Evolutionary conservation across 2,329 filamentous ascomycete genomes (phyloP), one percentile per base, ranked within the genome.

Genomic region (Alternaria triticimaculans): DNA sequence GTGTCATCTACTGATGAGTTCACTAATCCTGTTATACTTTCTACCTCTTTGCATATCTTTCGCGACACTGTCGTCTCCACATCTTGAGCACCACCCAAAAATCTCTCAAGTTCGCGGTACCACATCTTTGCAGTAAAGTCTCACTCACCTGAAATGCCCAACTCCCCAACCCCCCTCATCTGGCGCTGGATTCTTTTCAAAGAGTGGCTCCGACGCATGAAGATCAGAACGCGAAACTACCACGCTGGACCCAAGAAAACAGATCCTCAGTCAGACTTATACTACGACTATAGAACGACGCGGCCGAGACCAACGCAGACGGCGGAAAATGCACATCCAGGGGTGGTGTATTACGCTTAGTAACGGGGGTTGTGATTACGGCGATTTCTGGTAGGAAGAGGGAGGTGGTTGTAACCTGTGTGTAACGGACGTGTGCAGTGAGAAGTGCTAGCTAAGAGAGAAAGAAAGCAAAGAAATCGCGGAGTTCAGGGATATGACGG

Each of bases 271-370:
- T 55, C 55, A 12, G 21, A 55, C 26, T 33, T 63, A n/a, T 63
- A 63, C 20, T 63, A 54, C 26, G 55, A 63, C 8, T 63, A 37
- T 25, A 26, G 55, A 12, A 48, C 46, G 5, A 58, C 56, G 28
- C 46, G 49, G 20, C 33, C 37, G 28, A 21, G 55, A 14, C 37
- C 33, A 5, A 44, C n/a, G 15, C 55, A 58, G 43, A 53, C 23
- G 8, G 41, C 30, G 0, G 49, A 59, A 4, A 59, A 53, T 41
- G 45, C 48, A 12, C 60, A 63, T 50, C 60, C 55, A 9, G 60
- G 60, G 14, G 41, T 23, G 7, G 21, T 55, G n/a, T 41, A 48
- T 43, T 63, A 57, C 10, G 48, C 21, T 18, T 54, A 41, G 14
- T 5, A 15, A 15, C 15, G 37, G 20, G 10, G 8, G 0, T 37